Base-by-base conservation (phyloP, 306 rosid genomes). In the Pyrus communis region DNA sequence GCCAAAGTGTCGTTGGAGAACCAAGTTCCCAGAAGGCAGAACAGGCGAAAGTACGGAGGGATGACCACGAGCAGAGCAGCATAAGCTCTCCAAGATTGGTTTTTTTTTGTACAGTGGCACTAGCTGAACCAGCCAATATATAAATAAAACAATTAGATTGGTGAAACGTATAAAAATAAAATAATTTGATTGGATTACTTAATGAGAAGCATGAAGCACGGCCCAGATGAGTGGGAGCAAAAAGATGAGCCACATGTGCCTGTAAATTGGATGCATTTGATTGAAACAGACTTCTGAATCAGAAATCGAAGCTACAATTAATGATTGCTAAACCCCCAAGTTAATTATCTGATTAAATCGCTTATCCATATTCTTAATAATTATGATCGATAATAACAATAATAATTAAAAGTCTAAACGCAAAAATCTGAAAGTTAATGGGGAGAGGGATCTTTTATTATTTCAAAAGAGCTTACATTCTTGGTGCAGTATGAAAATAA, bases 191-290 rank as follows among this genome's bases (percentile, higher is more conserved):
- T 12, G 5, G 31, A 71, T 49, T 49, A 0, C 15, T 40, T 15
- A 28, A 59, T 40, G 62, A 46, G 64, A 64, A 46, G 71, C 65
- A 75, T 7, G 35, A 64, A 63, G 60, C 71, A 35, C 54, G 73
- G 73, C 49, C 65, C 54, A 7, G 33, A 31, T 35, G 64, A 15
- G 9, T 49, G 40, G 79, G 65, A 66, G 46, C 64, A 15, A 45
- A 12, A 49, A 27, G 27, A 70, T 14, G 55, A 75, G 54, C 73
- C 72, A 46, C 71, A 66, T 66, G 73, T 66, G 79, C 77, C 69
- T 42, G 68, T 55, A 73, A 73, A 62, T 66, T 27, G 28, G 33
- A 45, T 49, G 31, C 40, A 64, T 33, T 33, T n/a, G 4, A 51
- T 28, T 15, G 23, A 72, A 57, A n/a, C 77, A 42, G 62, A 51